phyloP scores from a whole-genome alignment of 768 basidiomycete species.

The Collybia nuda region DNA sequence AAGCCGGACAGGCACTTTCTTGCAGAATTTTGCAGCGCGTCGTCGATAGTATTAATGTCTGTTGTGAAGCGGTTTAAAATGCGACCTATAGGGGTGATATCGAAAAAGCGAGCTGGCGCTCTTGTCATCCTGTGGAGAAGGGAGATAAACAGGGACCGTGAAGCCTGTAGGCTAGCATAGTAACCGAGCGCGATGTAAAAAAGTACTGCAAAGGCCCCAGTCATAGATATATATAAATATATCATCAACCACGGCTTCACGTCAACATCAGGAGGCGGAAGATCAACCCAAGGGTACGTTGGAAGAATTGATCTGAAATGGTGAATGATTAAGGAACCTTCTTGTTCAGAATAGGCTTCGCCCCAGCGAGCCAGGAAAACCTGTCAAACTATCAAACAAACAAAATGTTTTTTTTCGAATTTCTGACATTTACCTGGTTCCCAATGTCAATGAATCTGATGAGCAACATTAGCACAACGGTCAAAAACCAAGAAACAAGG shows the following conservation, averaged over 20 bases:
- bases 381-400: conserved; percentile 27
- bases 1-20: conserved; percentile 54
- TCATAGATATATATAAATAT: conserved; percentile 61
- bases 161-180: conserved; percentile 68
- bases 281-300: conserved; percentile 40
- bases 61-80: conserved; percentile 80
- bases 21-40: conserved; percentile 55
- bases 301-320: conserved; percentile 10
- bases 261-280: conserved; percentile 59
- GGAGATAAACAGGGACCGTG: conserved; percentile 54
- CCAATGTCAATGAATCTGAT: conserved; percentile 55
- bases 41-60: conserved; percentile 76
- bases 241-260: conserved; percentile 68
- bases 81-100: conserved; percentile 71
- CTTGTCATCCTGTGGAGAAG: conserved; percentile 56
- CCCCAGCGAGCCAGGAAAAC: conserved; percentile 70
- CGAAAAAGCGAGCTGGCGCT: conserved; percentile 71
- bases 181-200: conserved; percentile 62
- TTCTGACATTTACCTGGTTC: conserved; percentile 47
- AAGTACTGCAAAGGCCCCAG: conserved; percentile 53
- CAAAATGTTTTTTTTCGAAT: neutral
- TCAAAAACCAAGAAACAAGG: conserved; percentile 51
- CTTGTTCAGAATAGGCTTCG: conserved; percentile 53
- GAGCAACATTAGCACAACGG: conserved; percentile 49
- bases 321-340: conserved; percentile 7